Evolutionary conservation across 139 green algal genomes (phyloP), one percentile per base, ranked within the genome.

Genomic region (Cymbomonas tetramitiformis): DNA sequence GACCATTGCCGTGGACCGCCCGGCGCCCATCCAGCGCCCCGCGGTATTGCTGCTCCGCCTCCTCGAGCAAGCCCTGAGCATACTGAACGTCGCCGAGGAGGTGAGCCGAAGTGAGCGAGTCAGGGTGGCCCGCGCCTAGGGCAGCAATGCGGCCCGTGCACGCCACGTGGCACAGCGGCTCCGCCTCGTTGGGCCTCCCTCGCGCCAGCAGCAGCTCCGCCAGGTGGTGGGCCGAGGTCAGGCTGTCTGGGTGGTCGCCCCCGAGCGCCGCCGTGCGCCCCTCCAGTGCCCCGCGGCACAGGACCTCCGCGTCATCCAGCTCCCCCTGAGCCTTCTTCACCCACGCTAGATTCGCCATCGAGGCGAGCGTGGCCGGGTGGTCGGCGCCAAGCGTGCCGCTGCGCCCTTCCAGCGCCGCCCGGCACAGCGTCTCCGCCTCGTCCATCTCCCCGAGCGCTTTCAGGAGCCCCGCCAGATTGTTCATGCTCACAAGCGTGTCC

Each of bases 41-140:
- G 10, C 46, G 29, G 26, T 58, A 58, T 18, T 47, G 51, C 8
- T 31, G 51, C 51, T 47, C 23, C 4, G 51, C 51, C 30, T 58
- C 54, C 4, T 48, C 32, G n/a, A 51, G 19, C 12, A 21, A 38
- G 9, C 53, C 32, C 12, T 33, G 31, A 23, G 49, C 53, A 23
- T 38, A 38, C 24, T 47, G 50, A 9, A 61, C 24, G 19, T 61
- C 53, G 5, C 21, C 53, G 32, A 61, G 53, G 34, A 51, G 49
- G 53, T 61, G 49, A 4, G 50, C 19, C 19, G 49, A 61, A 8
- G 53, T 61, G 12, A 38, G 38, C 53, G 36, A 36, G 15, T 61
- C 53, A 12, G 38, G 15, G 53, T 61, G 34, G 7, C 25, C 3
- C 15, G 12, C 33, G 3, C 53, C 53, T 10, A 33, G 33, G 4